Percentiles rank a stretch among this genome's conserved stretches.
Evolutionary conservation across 495 filamentous ascomycete genomes (phyloP).

Genomic region (Talaromyces liani): DNA sequence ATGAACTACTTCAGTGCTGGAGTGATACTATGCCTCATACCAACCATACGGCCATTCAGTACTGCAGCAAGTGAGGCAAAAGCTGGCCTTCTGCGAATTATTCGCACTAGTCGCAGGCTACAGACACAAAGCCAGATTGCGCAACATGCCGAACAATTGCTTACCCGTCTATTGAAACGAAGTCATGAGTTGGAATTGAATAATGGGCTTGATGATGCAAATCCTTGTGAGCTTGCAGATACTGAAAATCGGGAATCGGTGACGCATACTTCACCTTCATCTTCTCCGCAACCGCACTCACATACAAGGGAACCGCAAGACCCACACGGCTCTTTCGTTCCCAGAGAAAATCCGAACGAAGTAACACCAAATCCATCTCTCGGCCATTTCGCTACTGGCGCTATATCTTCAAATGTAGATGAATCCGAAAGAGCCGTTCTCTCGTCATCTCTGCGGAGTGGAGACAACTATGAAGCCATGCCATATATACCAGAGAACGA

Average conservation of each 20-base stretch:
- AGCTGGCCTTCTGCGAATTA: not conserved
- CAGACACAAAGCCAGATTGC: not conserved
- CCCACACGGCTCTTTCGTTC: not conserved
- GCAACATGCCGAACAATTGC: not conserved
- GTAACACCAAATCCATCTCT: not conserved
- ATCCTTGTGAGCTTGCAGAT: not conserved
- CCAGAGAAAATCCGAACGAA: not conserved
- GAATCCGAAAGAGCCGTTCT: not conserved
- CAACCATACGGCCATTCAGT: slow-evolving; percentile 1
- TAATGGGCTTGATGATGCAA: not conserved
- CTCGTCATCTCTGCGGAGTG: not conserved
- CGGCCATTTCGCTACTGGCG: not conserved
- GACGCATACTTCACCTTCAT: not conserved
- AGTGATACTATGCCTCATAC: slow-evolving; percentile 1
- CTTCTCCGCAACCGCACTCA: not conserved
- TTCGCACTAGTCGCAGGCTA: not conserved
- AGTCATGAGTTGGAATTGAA: not conserved
- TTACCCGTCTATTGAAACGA: slow-evolving; percentile 2
- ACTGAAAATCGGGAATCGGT: not conserved
- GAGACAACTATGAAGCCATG: not conserved
- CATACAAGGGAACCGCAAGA: not conserved
- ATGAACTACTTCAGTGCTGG: slow-evolving; percentile 1
- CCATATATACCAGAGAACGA: slow-evolving; percentile 1
- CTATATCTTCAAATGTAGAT: not conserved
- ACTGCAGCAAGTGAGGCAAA: not conserved